Conservation (phyloP, 2,329 filamentous ascomycete species). For the Aspergillus ustus region DNA sequence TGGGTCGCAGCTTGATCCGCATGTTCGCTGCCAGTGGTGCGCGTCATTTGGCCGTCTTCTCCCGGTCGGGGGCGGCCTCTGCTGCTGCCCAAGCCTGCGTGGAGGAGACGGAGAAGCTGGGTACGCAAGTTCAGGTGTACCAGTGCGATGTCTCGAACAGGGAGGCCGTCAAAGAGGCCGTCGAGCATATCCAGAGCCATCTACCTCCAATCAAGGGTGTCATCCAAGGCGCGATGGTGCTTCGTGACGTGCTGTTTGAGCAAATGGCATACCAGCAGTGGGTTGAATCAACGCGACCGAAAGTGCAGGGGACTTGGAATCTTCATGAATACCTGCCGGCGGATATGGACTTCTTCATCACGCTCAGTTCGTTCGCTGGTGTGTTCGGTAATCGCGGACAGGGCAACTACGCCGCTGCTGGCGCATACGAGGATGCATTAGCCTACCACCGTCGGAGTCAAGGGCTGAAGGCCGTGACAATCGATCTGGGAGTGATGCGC, state of each 20-base stretch:
- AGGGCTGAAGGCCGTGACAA: conserved; percentile 17
- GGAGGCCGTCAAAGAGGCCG: neutral
- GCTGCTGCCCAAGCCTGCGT: neutral
- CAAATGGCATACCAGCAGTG: conserved; percentile 47
- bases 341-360: conserved; percentile 22
- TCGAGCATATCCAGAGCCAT: neutral
- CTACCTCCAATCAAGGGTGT: conserved; percentile 36
- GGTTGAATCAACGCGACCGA: conserved; percentile 36
- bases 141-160: conserved; percentile 28
- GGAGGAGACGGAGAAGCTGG: neutral
- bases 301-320: conserved; percentile 35
- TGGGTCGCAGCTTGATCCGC: conserved; percentile 18
- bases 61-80: conserved; percentile 9
- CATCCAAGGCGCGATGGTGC: conserved; percentile 38
- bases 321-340: conserved; percentile 14
- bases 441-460: conserved; percentile 4
- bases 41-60: conserved; percentile 17
- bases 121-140: conserved; percentile 23
- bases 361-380: conserved; percentile 16
- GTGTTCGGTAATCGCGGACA: conserved; percentile 21
- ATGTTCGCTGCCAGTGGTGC: conserved; percentile 20
- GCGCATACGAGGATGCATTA: conserved; percentile 16
- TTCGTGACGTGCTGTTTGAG: conserved; percentile 38
- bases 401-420: conserved; percentile 20
- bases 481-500: neutral